Evolutionary conservation across 306 rosid genomes (phyloP).

Genomic region (Benincasa hispida): DNA sequence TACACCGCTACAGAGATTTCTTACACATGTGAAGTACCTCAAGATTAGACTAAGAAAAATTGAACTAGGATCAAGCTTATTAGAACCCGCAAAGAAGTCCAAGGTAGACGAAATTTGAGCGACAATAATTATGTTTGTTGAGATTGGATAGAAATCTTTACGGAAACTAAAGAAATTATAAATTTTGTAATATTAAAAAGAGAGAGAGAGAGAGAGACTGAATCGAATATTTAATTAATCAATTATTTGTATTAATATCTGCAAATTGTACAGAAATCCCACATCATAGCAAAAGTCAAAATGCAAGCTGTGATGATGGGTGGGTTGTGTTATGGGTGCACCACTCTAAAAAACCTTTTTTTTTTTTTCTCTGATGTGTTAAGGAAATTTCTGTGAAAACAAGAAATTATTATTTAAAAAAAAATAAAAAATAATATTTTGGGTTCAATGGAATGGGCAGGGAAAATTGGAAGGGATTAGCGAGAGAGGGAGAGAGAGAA

Average conservation of each 20-base stretch:
- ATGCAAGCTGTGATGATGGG: constrained; percentile 11
- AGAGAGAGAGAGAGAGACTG: too few relatives aligned
- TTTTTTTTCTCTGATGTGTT: not conserved
- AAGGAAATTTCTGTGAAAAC: not conserved
- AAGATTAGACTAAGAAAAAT: too few relatives aligned
- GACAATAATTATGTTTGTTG: too few relatives aligned
- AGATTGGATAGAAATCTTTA: too few relatives aligned
- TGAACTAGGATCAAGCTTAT: too few relatives aligned
- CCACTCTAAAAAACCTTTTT: not conserved
- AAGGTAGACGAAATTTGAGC: too few relatives aligned
- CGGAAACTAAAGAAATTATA: too few relatives aligned
- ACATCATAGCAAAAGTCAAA: not conserved
- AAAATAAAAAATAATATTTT: not conserved
- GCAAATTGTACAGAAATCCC: not conserved
- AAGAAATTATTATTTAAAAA: not conserved
- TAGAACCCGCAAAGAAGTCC: too few relatives aligned
- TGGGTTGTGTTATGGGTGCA: not conserved
- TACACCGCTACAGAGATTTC: too few relatives aligned
- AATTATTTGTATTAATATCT: not conserved
- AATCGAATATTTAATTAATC: not conserved
- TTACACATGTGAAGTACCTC: too few relatives aligned
- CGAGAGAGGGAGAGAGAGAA: not conserved
- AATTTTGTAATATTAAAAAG: not conserved
- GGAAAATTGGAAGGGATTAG: not conserved
- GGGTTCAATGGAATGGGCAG: not conserved